Evolutionary conservation across 2,329 filamentous ascomycete genomes (phyloP), one percentile per base, ranked within the genome.

Genomic region (Diplodia mutila): DNA sequence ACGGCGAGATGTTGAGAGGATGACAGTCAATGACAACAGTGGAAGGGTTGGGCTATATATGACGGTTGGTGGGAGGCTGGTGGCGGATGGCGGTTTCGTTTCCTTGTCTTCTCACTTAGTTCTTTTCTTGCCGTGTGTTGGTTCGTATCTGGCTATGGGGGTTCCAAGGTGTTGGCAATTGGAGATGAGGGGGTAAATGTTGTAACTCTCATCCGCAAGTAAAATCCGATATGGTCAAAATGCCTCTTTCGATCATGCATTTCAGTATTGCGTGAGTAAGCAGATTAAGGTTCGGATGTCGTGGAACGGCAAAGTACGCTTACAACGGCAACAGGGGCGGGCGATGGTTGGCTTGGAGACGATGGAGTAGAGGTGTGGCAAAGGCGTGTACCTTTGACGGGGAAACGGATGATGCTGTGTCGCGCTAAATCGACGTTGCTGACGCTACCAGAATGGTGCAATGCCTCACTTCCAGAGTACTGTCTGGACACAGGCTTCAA

Each of bases 161-260:
- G 53, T 48, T 52, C 53, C 18, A 53, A 42, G 65, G 65, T 46
- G 65, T 67, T 67, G 65, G 55, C 46, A 53, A 52, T 67, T 67
- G 65, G 65, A 67, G 65, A 61, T 61, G 42, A 63, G 59, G 59
- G 39, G 27, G 34, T 25, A 61, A 49, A 32, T 27, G 8, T 53
- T 64, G 37, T 54, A 65, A 55, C 53, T 55, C 34, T 46, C 51
- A 51, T 54, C 16, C 21, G 48, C n/a, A 65, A 53, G 37, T 46
- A 63, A 63, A 63, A 51, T 51, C 34, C 29, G 42, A 63, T 37
- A 63, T 63, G 27, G 34, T 18, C 59, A 51, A 34, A 37, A 34
- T 37, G 27, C 25, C 59, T 51, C 37, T 37, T 46, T 48, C 39
- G 25, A 61, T 61, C 4, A 49, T 63, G 42, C 18, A 37, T n/a